Conservation (phyloP, 345 rosid genomes). For the Aquilaria sinensis region DNA sequence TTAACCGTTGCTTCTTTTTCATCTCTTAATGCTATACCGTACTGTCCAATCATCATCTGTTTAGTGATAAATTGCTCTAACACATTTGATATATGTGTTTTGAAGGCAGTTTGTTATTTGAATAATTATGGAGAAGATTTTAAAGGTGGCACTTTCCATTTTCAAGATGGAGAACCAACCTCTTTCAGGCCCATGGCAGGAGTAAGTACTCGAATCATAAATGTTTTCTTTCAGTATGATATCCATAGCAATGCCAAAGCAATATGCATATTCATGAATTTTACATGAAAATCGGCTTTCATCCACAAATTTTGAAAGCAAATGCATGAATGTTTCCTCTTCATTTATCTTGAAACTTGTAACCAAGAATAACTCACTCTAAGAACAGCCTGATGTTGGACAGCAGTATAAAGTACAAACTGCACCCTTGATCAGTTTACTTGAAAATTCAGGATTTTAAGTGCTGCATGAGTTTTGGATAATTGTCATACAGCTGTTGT, state of each 20-base stretch:
- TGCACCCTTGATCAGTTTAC: too few species aligned
- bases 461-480: too few species aligned
- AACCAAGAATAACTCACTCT: too few species aligned
- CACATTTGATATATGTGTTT: constrained; percentile 3
- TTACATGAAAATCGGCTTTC: not conserved
- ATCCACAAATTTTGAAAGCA: too few species aligned
- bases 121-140: constrained; percentile 61
- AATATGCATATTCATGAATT: not conserved
- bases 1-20: not conserved
- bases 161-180: constrained; percentile 70
- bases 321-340: too few species aligned
- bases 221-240: not conserved
- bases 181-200: constrained; percentile 62
- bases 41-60: too few species aligned
- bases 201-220: constrained; percentile 35
- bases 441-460: too few species aligned
- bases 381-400: too few species aligned
- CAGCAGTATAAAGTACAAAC: too few species aligned
- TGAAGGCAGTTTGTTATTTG: constrained; percentile 95
- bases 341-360: too few species aligned
- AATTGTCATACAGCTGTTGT: not conserved
- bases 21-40: too few species aligned
- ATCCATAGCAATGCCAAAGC: not conserved
- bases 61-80: too few species aligned
- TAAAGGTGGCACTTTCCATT: constrained; percentile 78